These are phyloP conservation scores for Phytopythium montanum DNA, from an alignment of 352 stramenopile genomes.

Conservation along the genomic window DNA sequence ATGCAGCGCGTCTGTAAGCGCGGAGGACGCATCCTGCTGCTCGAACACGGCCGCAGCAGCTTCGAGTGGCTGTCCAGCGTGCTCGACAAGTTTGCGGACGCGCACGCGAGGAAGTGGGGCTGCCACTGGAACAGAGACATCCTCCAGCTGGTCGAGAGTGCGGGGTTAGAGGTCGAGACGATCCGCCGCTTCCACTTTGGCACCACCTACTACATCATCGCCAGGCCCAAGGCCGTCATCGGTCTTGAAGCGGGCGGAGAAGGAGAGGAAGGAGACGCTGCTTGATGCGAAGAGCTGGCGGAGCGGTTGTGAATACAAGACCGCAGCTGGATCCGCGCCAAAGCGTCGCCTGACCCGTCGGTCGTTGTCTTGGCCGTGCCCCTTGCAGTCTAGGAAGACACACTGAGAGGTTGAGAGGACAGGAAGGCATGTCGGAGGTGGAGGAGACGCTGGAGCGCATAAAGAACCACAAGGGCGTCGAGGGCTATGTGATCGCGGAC, in stretches of 20 bases:
- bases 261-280: background rate
- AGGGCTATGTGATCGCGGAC: constrained; percentile 95
- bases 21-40: constrained; percentile 86
- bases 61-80: constrained; percentile 89
- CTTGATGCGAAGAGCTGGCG: background rate
- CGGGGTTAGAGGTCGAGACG: constrained; percentile 85
- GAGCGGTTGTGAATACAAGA: background rate
- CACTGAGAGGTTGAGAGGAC: no score
- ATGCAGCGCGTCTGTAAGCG: constrained; percentile 93
- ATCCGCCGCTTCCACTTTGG: constrained; percentile 93
- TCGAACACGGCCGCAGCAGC: constrained; percentile 93
- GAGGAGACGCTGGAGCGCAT: constrained; percentile 95
- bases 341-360: background rate
- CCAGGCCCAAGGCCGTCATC: constrained; percentile 21
- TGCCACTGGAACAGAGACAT: constrained; percentile 97
- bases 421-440: constrained; percentile 76
- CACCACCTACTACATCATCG: constrained; percentile 91
- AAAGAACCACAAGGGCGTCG: constrained; percentile 93
- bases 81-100: constrained; percentile 91
- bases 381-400: no score
- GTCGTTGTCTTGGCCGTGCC: background rate
- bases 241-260: background rate
- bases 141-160: constrained; percentile 74
- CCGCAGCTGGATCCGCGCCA: background rate
- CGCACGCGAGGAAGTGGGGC: constrained; percentile 93